phyloP scores from a whole-genome alignment of 2,329 filamentous ascomycete species.

The Fusarium multiceps region DNA sequence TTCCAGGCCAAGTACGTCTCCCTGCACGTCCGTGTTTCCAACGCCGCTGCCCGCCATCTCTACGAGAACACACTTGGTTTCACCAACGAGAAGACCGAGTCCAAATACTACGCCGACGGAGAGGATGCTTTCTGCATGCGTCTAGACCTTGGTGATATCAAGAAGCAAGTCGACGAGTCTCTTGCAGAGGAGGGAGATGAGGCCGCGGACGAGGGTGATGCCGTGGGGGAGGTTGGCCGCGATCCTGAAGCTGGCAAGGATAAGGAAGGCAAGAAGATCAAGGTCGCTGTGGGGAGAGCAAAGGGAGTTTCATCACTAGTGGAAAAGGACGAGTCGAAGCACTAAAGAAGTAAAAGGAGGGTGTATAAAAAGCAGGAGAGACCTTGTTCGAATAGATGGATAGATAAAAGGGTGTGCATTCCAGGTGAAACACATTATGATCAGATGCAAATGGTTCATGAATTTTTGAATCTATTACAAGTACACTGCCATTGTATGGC shows the following conservation, averaged over 20 bases:
- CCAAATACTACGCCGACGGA: constrained; percentile 96
- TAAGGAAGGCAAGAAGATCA: constrained; percentile 63
- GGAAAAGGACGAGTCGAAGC: constrained; percentile 71
- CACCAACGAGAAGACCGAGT: constrained; percentile 84
- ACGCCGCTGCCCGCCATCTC: constrained; percentile 88
- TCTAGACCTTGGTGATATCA: constrained; percentile 78
- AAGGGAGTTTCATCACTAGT: constrained; percentile 83
- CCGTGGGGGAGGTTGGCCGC: constrained; percentile 73
- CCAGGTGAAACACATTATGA: constrained; percentile 27
- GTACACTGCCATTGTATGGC: not conserved
- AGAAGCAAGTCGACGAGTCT: constrained; percentile 57
- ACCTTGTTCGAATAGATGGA: constrained; percentile 41
- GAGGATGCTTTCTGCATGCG: constrained; percentile 97
- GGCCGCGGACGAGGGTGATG: constrained; percentile 72
- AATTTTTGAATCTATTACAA: not conserved
- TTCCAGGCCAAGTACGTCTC: constrained; percentile 93
- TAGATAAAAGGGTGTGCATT: constrained; percentile 41
- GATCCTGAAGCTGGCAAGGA: constrained; percentile 54
- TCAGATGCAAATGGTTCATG: not conserved
- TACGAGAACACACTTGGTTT: constrained; percentile 95
- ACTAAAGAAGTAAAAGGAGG: not conserved
- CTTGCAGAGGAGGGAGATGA: constrained; percentile 56
- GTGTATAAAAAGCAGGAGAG: not conserved
- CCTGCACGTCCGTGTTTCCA: constrained; percentile 94
- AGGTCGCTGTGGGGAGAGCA: constrained; percentile 84